These are phyloP conservation scores for Gamarada debralockiae DNA, from an alignment of 495 filamentous ascomycete species.

Conservation along the genomic window DNA sequence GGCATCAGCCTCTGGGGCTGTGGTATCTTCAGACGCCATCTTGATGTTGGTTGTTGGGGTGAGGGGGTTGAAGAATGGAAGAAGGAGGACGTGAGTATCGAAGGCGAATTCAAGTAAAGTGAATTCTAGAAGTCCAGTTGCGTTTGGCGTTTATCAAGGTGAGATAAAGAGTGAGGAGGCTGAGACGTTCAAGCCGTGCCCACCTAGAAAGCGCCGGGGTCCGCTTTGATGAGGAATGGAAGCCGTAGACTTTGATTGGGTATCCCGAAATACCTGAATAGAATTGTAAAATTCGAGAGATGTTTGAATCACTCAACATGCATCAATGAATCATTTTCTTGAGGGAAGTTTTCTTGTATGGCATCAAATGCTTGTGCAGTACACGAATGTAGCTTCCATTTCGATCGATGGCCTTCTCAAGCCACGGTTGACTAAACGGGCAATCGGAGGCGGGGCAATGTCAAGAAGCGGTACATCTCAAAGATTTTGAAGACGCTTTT, in stretches of 20 bases:
- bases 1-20: constrained; percentile 33
- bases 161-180: constrained; percentile 9
- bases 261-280: too few relatives aligned
- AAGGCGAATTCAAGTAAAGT: neutral
- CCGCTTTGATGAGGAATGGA: too few relatives aligned
- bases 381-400: constrained; percentile 8
- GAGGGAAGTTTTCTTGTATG: too few relatives aligned
- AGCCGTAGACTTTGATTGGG: too few relatives aligned
- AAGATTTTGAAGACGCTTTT: too few relatives aligned
- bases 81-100: neutral
- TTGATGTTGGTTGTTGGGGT: constrained; percentile 4
- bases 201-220: too few relatives aligned
- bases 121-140: neutral
- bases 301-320: too few relatives aligned
- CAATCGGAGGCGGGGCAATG: too few relatives aligned
- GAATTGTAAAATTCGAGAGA: too few relatives aligned
- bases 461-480: too few relatives aligned
- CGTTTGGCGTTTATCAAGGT: neutral
- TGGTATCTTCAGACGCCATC: constrained; percentile 53
- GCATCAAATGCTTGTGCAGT: too few relatives aligned
- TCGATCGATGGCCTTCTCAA: constrained; percentile 16
- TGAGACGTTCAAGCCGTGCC: constrained; percentile 5
- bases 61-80: neutral
- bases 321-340: too few relatives aligned
- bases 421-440: neutral